Base-by-base conservation (phyloP, 768 basidiomycete genomes). In the Lactarius sp. region DNA sequence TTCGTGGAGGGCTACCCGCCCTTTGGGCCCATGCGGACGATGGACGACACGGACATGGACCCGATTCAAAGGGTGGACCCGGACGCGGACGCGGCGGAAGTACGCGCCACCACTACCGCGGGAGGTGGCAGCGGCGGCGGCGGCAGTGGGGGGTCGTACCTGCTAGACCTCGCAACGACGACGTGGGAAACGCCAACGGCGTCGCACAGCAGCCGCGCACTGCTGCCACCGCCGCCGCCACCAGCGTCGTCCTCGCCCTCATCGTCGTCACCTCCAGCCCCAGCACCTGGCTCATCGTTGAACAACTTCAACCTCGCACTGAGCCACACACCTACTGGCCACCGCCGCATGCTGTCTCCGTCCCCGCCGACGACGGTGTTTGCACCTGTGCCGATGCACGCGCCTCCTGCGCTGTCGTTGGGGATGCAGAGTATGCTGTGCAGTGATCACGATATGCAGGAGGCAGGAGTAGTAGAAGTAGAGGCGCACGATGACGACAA, bases 1-100 rank as follows among this genome's bases (percentile, higher is more conserved):
- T 49, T 68, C 49, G 33, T 55, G 52, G 50, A 59, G 18, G 33
- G 34, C 0, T 54, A 54, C 34, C 50, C 51, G n/a, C 20, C 42
- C 27, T 27, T 27, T 27, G 27, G 27, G 3, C 27, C 2, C 52
- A 31, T 52, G 36, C 18, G 7, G 12, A 39, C 27, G 34, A 27
- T 27, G 1, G 20, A 36, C 51, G 9, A 31, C 14, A 1, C 33
- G 9, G 20, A 42, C 33, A 13, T 44, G 39, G 22, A 12, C 14
- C 52, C 52, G 46, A 47, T n/a, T 8, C 18, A n/a, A 6, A 47
- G 20, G 18, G 46, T 12, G n/a, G 33, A 34, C 6, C 2, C 27
- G 3, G 47, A 20, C 8, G 33, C 31, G 13, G 47, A 47, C 8
- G 20, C 16, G 16, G 42, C 14, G 16, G 18, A 44, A 6, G 16